phyloP scores from a whole-genome alignment of 2,329 filamentous ascomycete genomes.

The Fusarium napiforme region DNA sequence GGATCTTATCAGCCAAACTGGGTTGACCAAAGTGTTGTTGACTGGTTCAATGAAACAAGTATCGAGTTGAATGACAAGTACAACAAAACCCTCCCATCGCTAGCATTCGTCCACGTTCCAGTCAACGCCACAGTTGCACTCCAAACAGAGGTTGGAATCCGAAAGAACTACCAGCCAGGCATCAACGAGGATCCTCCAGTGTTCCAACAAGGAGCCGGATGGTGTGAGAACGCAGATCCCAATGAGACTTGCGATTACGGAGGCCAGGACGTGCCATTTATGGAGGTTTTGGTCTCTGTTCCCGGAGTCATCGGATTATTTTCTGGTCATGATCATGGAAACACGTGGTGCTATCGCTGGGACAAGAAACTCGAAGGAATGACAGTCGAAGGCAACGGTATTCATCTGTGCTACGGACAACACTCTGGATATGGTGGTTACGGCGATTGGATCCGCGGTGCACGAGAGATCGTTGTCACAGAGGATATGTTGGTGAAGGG shows the following conservation, averaged over 20 bases:
- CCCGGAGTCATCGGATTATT: constrained; percentile 68
- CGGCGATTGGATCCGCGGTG: constrained; percentile 70
- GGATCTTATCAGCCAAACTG: constrained; percentile 51
- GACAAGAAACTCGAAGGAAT: constrained; percentile 51
- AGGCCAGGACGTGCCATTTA: constrained; percentile 69
- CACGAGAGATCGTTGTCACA: constrained; percentile 64
- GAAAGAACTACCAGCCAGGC: constrained; percentile 54
- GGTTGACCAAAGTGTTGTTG: constrained; percentile 57
- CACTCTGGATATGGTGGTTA: constrained; percentile 79
- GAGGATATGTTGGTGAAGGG: constrained; percentile 53
- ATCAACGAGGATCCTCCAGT: constrained; percentile 58
- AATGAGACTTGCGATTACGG: constrained; percentile 54
- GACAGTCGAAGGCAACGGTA: constrained; percentile 54
- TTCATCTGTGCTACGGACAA: constrained; percentile 69
- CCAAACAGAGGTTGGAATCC: constrained; percentile 50
- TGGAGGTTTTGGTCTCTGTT: constrained; percentile 67
- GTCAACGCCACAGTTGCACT: constrained; percentile 55
- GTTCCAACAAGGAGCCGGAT: constrained; percentile 56
- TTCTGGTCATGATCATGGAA: constrained; percentile 74
- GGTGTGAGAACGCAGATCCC: constrained; percentile 54
- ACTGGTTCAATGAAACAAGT: constrained; percentile 56
- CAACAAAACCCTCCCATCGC: constrained; percentile 54
- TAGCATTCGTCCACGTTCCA: constrained; percentile 63
- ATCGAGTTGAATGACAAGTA: constrained; percentile 39
- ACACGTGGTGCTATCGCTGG: constrained; percentile 68